phyloP scores from a whole-genome alignment of 2,329 filamentous ascomycete genomes.

The Aureobasidium leucospermi region DNA sequence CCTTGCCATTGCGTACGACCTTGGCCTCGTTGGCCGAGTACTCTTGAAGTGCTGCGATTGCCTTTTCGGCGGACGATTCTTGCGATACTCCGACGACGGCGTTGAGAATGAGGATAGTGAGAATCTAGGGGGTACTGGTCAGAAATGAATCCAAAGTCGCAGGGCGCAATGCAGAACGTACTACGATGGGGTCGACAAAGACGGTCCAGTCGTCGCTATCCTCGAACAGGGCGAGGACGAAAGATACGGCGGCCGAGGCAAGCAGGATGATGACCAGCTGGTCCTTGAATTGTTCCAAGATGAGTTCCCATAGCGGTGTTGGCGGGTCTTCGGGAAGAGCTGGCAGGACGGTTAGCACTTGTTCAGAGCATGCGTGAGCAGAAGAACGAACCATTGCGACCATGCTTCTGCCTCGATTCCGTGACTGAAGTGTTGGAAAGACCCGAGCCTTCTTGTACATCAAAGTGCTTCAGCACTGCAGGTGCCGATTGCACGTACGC shows the following conservation, averaged over 20 bases:
- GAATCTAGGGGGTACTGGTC: constrained; percentile 53
- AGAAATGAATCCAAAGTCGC: not conserved
- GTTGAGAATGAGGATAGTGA: constrained; percentile 95
- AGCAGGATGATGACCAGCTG: constrained; percentile 94
- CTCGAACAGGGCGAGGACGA: constrained; percentile 87
- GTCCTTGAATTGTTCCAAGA: constrained; percentile 98
- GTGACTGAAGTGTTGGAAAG: constrained; percentile 26
- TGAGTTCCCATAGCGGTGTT: constrained; percentile 91
- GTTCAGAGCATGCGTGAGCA: not conserved
- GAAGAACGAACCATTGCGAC: constrained; percentile 27
- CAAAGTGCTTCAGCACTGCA: constrained; percentile 31
- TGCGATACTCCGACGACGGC: constrained; percentile 96
- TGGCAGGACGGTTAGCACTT: constrained; percentile 28
- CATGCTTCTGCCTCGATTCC: constrained; percentile 27
- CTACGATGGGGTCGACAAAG: constrained; percentile 91
- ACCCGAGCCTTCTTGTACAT: constrained; percentile 27
- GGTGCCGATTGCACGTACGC: constrained; percentile 28
- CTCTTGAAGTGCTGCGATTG: constrained; percentile 94
- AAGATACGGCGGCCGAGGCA: constrained; percentile 86
- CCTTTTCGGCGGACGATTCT: constrained; percentile 97
- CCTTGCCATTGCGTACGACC: constrained; percentile 75
- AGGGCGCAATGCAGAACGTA: constrained; percentile 44
- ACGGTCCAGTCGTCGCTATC: constrained; percentile 91
- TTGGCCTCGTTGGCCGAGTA: constrained; percentile 98
- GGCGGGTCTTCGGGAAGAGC: constrained; percentile 83